phyloP scores from a whole-genome alignment of 2,329 filamentous ascomycete species.

The Pochonia chlamydosporia region DNA sequence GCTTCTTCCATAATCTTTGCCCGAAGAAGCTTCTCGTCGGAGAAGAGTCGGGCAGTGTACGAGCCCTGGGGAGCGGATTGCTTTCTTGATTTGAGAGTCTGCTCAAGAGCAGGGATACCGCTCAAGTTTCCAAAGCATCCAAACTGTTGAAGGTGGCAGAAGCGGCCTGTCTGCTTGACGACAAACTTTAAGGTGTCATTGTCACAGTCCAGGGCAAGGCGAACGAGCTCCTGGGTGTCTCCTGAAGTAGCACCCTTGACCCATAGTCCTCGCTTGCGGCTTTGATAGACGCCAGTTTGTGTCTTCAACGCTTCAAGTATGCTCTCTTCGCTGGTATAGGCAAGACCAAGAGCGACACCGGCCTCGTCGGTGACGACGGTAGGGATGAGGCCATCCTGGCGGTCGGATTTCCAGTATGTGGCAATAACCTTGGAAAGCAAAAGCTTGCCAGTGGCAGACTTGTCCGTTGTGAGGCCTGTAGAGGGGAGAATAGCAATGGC shows the following conservation, averaged over 20 bases:
- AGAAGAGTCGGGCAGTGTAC: conserved; percentile 90
- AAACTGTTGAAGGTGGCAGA: conserved; percentile 89
- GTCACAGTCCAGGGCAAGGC: conserved; percentile 85
- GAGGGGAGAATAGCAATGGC: conserved; percentile 73
- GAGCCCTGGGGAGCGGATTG: conserved; percentile 79
- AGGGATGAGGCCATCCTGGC: conserved; percentile 75
- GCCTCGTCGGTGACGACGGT: conserved; percentile 89
- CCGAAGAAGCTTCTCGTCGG: conserved; percentile 78
- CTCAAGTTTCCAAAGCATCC: conserved; percentile 85
- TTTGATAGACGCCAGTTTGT: conserved; percentile 82
- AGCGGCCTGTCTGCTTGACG: conserved; percentile 83
- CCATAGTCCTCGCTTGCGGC: conserved; percentile 91
- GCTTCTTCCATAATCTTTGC: conserved; percentile 99
- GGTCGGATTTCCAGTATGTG: conserved; percentile 72
- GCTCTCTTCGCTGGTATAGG: conserved; percentile 92
- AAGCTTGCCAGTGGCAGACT: conserved; percentile 48
- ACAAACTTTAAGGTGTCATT: conserved; percentile 86
- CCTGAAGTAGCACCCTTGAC: conserved; percentile 94
- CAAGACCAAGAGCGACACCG: conserved; percentile 77
- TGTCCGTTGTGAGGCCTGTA: conserved; percentile 61
- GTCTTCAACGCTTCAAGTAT: conserved; percentile 80
- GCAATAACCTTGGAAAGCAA: conserved; percentile 67
- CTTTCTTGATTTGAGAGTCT: conserved; percentile 79
- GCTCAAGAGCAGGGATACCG: conserved; percentile 78
- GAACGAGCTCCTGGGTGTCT: conserved; percentile 84